Conservation (phyloP, 202 grass and related monocot genomes). For the Digitaria exilis region DNA sequence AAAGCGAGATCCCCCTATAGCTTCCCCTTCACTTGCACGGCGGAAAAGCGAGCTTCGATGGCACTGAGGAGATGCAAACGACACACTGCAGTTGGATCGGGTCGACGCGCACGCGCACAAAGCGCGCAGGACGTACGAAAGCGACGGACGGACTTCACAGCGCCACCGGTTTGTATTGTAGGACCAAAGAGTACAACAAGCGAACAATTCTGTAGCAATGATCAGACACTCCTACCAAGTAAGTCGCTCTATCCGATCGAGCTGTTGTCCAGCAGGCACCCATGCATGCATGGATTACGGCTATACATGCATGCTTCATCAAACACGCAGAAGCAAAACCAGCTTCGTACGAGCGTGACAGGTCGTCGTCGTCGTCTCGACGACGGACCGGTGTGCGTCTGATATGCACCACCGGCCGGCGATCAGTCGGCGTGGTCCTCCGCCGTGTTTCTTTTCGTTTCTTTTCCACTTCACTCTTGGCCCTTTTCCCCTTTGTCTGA, state of each 20-base stretch:
- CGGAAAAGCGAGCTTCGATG: background rate
- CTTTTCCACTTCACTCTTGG: background rate
- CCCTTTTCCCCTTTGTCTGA: background rate
- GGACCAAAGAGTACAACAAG: background rate
- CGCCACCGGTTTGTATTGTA: background rate
- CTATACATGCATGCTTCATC: background rate
- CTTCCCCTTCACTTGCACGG: background rate
- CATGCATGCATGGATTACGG: background rate
- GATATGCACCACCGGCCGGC: background rate
- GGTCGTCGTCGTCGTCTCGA: background rate
- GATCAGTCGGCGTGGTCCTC: background rate
- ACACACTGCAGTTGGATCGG: background rate
- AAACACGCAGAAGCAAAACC: background rate
- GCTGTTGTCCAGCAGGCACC: background rate
- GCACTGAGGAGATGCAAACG: background rate
- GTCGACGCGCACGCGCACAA: background rate
- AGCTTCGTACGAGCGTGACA: background rate
- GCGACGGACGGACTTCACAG: background rate
- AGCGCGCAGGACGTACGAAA: background rate
- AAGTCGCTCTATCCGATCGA: background rate
- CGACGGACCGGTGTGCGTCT: background rate
- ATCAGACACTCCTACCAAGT: background rate
- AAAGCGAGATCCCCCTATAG: background rate
- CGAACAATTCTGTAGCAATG: background rate
- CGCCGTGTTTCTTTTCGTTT: background rate